Evolutionary conservation across 208 protist genomes (phyloP).

Genomic region (Phytomonas francai): DNA sequence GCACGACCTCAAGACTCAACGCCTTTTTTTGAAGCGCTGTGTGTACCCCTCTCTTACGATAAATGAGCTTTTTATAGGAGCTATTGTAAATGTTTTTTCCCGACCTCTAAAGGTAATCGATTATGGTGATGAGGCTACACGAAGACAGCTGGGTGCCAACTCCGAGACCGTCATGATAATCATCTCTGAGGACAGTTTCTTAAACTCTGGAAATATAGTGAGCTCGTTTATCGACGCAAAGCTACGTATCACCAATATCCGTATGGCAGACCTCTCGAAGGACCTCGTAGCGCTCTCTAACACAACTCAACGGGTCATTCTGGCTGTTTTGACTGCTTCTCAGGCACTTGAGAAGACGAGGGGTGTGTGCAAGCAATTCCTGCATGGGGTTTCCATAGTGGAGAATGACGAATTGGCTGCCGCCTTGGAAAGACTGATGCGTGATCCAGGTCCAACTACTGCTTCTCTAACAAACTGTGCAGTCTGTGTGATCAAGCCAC

Average conservation of each 20-base stretch:
- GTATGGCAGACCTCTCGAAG: slow-evolving; percentile 55
- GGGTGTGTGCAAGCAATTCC: slow-evolving; percentile 20
- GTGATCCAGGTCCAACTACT: slow-evolving; percentile 61
- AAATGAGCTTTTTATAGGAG: slow-evolving; percentile 88
- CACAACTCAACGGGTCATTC: slow-evolving; percentile 31
- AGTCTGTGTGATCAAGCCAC: slow-evolving; percentile 93
- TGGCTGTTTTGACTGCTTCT: slow-evolving; percentile 53
- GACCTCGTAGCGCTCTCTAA: slow-evolving; percentile 25
- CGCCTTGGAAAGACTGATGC: slow-evolving; percentile 11
- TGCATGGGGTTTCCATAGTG: slow-evolving; percentile 30
- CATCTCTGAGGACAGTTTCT: slow-evolving; percentile 35
- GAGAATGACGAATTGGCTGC: slow-evolving; percentile 23
- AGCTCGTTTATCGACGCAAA: slow-evolving; percentile 16
- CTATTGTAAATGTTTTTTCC: slow-evolving; percentile 89
- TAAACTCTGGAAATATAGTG: slow-evolving; percentile 9
- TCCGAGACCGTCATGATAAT: slow-evolving; percentile 54
- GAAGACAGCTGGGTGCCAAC: slow-evolving; percentile 44
- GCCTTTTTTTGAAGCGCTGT: slow-evolving; percentile 90
- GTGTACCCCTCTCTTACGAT: slow-evolving; percentile 71
- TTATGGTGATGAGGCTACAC: slow-evolving; percentile 89
- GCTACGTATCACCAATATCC: slow-evolving; percentile 60
- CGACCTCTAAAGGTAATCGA: slow-evolving; percentile 89
- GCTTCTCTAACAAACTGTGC: slow-evolving; percentile 86
- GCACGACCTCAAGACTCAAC: slow-evolving; percentile 89
- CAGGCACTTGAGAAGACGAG: slow-evolving; percentile 46